Percentiles rank a stretch among this genome's conserved stretches.
Conservation (phyloP, 2,329 filamentous ascomycete species). For the Ceratocystiopsis sp. region DNA sequence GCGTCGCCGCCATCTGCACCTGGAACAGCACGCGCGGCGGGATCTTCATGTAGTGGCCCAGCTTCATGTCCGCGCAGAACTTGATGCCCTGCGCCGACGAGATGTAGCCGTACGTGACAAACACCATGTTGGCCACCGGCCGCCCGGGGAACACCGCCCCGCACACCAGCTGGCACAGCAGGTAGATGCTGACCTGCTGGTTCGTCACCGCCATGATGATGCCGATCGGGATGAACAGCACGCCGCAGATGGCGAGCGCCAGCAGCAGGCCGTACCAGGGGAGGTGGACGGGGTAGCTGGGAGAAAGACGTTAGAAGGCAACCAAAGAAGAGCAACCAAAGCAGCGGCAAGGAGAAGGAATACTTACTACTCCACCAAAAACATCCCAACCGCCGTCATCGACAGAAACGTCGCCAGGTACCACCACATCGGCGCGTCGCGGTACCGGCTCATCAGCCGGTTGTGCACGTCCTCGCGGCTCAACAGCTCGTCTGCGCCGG, state of each 20-base stretch:
- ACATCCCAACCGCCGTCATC: slow-evolving; percentile 67
- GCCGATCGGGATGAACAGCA: slow-evolving; percentile 79
- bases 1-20: slow-evolving; percentile 61
- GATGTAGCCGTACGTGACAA: slow-evolving; percentile 82
- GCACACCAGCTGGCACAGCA: slow-evolving; percentile 74
- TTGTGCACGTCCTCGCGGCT: slow-evolving; percentile 69
- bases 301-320: background rate
- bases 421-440: slow-evolving; percentile 68
- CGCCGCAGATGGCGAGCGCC: slow-evolving; percentile 57
- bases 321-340: background rate
- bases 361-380: slow-evolving; percentile 68
- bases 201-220: slow-evolving; percentile 91
- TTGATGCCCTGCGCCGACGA: slow-evolving; percentile 79
- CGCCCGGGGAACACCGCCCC: slow-evolving; percentile 69
- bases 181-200: slow-evolving; percentile 71
- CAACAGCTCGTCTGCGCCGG: slow-evolving; percentile 36
- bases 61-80: slow-evolving; percentile 72
- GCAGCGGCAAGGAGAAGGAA: background rate
- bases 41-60: slow-evolving; percentile 80
- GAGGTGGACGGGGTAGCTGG: slow-evolving; percentile 61
- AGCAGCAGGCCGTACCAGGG: slow-evolving; percentile 78
- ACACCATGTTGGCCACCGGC: slow-evolving; percentile 85
- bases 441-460: slow-evolving; percentile 66
- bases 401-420: slow-evolving; percentile 58
- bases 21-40: slow-evolving; percentile 61